Evolutionary conservation across 129 eudicot species (phyloP), one percentile per base, ranked within the genome.

Genomic region (Artemisia annua): DNA sequence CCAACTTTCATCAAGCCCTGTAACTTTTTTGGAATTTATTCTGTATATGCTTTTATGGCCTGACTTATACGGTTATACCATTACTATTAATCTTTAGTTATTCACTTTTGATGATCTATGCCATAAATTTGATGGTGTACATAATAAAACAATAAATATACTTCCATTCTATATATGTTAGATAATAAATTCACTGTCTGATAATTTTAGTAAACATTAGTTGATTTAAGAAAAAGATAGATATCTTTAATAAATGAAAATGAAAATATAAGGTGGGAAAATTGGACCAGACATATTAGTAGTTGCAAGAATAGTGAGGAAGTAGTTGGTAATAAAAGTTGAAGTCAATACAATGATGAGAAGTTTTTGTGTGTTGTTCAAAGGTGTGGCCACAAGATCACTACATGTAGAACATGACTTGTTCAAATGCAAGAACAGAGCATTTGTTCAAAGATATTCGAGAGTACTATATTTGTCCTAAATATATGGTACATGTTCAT

Each of bases 301-400:
- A 13, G 78, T 62, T 62, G 57, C 48, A 49, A 63, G 13, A 17
- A 62, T n/a, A 11, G 39, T 35, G 11, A 1, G 9, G 19, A 73
- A 65, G 73, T 57, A 15, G 7, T 61, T 69, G 60, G 67, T 71
- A 32, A 54, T 78, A 63, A 50, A 28, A 71, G 56, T 77, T 19
- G 75, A 61, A 63, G 81, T 70, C 76, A 77, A 39, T 39, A 39
- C 10, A 69, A 69, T 60, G 52, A 61, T 63, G 77, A 63, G 77
- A 78, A 53, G 49, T 53, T 70, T 53, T 39, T 46, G 77, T 24
- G 26, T 24, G 26, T 24, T 24, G 26, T 24, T 24, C 26, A 24
- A 24, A 24, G 26, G 26, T 24, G 26, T 24, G 26, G 26, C 26
- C 26, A 24, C 59, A 72, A 12, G 44, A 78, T 64, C 46, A 61